Base-by-base conservation (phyloP, 805 yeast species). In the Candida morakotiae region DNA sequence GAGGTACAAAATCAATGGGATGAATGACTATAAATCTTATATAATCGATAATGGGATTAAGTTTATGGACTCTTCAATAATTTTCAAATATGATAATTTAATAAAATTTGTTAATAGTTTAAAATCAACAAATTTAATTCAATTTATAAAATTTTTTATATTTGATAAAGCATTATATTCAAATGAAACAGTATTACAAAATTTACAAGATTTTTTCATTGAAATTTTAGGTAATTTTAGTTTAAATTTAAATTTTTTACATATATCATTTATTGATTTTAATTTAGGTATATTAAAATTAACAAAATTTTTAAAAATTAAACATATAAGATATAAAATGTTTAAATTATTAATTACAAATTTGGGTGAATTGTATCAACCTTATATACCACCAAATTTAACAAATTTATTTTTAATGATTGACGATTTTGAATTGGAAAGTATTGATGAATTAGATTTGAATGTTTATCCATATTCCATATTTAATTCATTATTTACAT, bases 361-460 rank as follows among this genome's bases (percentile, higher is more conserved):
- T 13, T 30, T 44, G 17, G 24, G 39, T 20, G 60, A 56, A 19
- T 46, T 62, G 24, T 47, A 51, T 39, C 15, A 31, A 5, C 67
- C 69, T 4, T 24, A 29, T 2, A 30, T 48, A 1, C 67, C 67
- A 1, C 52, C 31, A 27, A 50, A 52, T 16, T 41, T 62, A 26
- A 53, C 59, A n/a, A 59, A 60, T 39, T 46, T 62, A 31, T 59
- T 57, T 31, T 39, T 62, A n/a, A 51, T 58, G 57, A 39, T 60
- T 22, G 53, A 56, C 37, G 69, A 61, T 33, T 17, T 21, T n/a
- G 65, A 59, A 30, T 37, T 60, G 29, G 26, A 20, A 19, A 14
- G 25, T 24, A 4, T 16, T 21, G 16, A 31, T 3, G 13, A 20
- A 8, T 15, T 38, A 23, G 61, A 60, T 38, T 40, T 56, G 23